Conservation (phyloP, 1,284 basidiomycete species). For the Coniferiporia weirii region DNA sequence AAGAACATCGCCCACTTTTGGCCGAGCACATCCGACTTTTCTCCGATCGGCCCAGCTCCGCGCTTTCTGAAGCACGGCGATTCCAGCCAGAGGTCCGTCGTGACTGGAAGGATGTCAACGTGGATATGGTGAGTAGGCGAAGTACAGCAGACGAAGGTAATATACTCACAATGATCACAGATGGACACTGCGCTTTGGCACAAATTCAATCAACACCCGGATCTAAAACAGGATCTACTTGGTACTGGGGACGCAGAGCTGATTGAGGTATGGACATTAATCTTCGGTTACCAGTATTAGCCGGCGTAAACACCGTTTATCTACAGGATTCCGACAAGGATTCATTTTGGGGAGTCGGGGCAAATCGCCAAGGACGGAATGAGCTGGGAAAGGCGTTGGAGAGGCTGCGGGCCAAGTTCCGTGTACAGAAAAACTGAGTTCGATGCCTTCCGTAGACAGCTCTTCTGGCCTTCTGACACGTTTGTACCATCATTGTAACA, state of each 20-base stretch:
- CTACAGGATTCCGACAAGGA: constrained; percentile 58
- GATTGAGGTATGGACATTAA: constrained; percentile 44
- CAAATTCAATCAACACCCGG: constrained; percentile 60
- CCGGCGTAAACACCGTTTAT: neutral
- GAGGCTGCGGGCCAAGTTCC: constrained; percentile 47
- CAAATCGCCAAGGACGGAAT: constrained; percentile 55
- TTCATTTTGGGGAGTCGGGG: constrained; percentile 64
- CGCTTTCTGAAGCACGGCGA: constrained; percentile 64
- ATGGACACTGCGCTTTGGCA: constrained; percentile 56
- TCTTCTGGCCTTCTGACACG: neutral
- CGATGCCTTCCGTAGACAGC: neutral
- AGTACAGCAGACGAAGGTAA: neutral
- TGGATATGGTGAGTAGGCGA: constrained; percentile 41
- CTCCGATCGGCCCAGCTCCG: constrained; percentile 51
- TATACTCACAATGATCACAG: constrained; percentile 28
- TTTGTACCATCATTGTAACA: neutral
- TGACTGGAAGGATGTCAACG: constrained; percentile 61
- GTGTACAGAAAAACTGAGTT: constrained; percentile 20
- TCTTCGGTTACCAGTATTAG: constrained; percentile 5
- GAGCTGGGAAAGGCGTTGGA: constrained; percentile 68
- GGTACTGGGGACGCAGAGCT: constrained; percentile 56
- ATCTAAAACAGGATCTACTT: constrained; percentile 48
- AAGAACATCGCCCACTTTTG: constrained; percentile 47
- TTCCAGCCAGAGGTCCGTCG: constrained; percentile 50
- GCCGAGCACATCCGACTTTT: constrained; percentile 61